Evolutionary conservation across 108 stramenopile genomes (phyloP).

Genomic region (Nitzschia palea): DNA sequence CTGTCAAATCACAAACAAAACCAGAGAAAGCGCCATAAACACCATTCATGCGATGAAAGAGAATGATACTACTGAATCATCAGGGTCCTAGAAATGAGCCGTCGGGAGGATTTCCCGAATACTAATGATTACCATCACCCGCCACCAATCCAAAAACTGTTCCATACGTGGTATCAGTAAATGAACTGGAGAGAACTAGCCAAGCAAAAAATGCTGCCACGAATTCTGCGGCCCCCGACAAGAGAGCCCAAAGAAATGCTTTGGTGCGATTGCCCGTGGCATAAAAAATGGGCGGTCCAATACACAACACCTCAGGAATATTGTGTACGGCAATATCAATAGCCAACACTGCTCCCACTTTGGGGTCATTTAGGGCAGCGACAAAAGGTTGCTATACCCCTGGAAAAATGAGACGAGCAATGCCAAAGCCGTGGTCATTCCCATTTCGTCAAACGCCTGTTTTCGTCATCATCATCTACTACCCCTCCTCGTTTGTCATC

Average conservation of each 20-base stretch:
- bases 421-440: constrained; percentile 78
- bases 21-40: constrained; percentile 88
- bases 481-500: not conserved
- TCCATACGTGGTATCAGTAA: constrained; percentile 56
- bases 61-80: constrained; percentile 84
- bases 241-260: constrained; percentile 77
- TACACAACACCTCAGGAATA: constrained; percentile 85
- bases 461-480: constrained; percentile 10
- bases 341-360: constrained; percentile 69
- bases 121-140: constrained; percentile 92
- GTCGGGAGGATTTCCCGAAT: constrained; percentile 91
- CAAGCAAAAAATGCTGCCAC: constrained; percentile 83
- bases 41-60: constrained; percentile 87
- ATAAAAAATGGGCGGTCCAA: constrained; percentile 90
- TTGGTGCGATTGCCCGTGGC: constrained; percentile 80
- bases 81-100: constrained; percentile 92
- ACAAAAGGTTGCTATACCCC: constrained; percentile 89
- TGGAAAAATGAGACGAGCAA: constrained; percentile 87
- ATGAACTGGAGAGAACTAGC: constrained; percentile 51
- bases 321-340: constrained; percentile 82
- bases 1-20: constrained; percentile 65
- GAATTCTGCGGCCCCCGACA: constrained; percentile 74
- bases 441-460: constrained; percentile 48
- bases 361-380: constrained; percentile 65
- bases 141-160: constrained; percentile 86